Evolutionary conservation across 345 rosid species (phyloP).

Genomic region (Combretum micranthum): DNA sequence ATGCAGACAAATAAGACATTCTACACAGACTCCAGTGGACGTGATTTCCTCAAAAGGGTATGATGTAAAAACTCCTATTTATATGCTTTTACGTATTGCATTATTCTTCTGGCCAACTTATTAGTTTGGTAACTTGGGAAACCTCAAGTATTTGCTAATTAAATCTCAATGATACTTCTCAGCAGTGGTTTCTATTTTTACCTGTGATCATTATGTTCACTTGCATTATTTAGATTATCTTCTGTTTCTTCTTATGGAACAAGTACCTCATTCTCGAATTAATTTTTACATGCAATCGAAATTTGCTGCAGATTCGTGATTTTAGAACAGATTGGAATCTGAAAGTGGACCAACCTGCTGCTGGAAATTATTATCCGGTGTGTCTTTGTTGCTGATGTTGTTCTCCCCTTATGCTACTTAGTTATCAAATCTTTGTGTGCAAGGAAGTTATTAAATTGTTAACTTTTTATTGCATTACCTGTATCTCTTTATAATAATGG

Average conservation of each 20-base stretch:
- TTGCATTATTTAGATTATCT: too few relatives aligned
- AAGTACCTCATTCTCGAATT: neutral
- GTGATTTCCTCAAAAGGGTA: conserved; percentile 25
- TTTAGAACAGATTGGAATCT: conserved; percentile 88
- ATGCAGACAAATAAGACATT: conserved; percentile 17
- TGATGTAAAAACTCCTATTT: neutral
- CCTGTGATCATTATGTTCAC: too few relatives aligned
- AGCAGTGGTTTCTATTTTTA: too few relatives aligned
- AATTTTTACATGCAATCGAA: conserved; percentile 6
- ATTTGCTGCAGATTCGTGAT: conserved; percentile 69
- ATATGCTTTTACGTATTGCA: too few relatives aligned
- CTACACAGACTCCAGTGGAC: conserved; percentile 22
- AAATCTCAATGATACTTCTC: too few relatives aligned
- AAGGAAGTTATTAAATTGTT: too few relatives aligned
- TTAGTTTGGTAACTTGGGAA: too few relatives aligned
- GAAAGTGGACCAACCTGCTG: conserved; percentile 83
- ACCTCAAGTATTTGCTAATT: too few relatives aligned
- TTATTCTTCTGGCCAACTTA: too few relatives aligned
- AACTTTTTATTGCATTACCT: too few relatives aligned
- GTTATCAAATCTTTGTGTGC: neutral
- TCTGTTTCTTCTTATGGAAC: too few relatives aligned
- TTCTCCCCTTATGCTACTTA: neutral
- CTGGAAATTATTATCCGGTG: conserved; percentile 98
- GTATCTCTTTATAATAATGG: too few relatives aligned
- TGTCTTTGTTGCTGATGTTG: conserved; percentile 6